Percentiles rank a stretch among this genome's conserved stretches.
Conservation (phyloP, 140 eudicot species). For the Oenanthe javanica region DNA sequence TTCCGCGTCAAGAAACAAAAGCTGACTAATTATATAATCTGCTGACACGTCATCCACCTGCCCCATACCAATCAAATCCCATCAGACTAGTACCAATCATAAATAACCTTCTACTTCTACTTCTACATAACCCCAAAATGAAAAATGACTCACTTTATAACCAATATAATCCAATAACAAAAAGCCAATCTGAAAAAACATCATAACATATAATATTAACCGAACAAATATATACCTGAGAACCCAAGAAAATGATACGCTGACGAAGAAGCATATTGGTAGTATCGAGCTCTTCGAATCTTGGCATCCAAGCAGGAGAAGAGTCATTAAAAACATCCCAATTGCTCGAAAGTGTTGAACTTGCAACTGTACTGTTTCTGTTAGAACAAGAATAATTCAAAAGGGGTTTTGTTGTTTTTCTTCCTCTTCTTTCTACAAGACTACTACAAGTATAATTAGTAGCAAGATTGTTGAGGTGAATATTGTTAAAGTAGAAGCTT, state of each 20-base stretch:
- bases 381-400: conserved; percentile 30
- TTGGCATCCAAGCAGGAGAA: conserved; percentile 69
- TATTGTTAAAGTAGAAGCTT: conserved; percentile 16
- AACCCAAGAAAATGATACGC: conserved; percentile 81
- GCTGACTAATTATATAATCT: conserved; percentile 86
- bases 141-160: too few relatives aligned
- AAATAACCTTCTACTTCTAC: background rate
- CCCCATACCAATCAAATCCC: conserved; percentile 16
- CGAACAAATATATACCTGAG: conserved; percentile 37
- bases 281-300: conserved; percentile 89
- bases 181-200: background rate
- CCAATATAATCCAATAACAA: background rate
- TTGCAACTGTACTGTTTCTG: background rate
- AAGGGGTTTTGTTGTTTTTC: conserved; percentile 18
- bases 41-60: conserved; percentile 90
- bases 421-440: background rate
- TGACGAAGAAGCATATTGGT: conserved; percentile 99
- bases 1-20: conserved; percentile 80
- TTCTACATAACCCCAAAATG: too few relatives aligned
- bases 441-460: background rate
- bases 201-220: background rate
- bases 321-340: conserved; percentile 57
- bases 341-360: conserved; percentile 38
- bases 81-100: background rate
- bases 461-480: conserved; percentile 10